phyloP scores from a whole-genome alignment of 441 rosid genomes.

The Gossypium lobatum region DNA sequence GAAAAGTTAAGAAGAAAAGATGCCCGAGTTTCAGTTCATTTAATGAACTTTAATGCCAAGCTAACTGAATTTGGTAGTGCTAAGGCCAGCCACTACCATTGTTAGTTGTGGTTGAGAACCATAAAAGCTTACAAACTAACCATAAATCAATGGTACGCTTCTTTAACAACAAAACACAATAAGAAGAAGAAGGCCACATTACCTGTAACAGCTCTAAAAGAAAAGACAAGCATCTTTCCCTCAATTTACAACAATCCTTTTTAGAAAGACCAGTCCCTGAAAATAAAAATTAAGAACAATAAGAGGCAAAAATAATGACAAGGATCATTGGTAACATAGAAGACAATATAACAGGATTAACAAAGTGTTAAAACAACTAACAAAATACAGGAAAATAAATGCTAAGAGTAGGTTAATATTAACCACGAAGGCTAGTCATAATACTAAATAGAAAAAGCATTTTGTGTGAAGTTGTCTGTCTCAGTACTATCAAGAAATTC shows the following conservation, averaged over 20 bases:
- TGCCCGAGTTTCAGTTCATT: background rate
- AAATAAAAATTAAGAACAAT: background rate
- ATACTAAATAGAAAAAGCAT: background rate
- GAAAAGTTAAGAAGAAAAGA: background rate
- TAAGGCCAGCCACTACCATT: background rate
- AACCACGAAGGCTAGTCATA: background rate
- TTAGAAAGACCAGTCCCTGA: constrained; percentile 75
- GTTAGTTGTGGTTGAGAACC: background rate
- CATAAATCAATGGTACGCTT: background rate
- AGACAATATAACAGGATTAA: background rate
- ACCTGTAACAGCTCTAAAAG: constrained; percentile 65
- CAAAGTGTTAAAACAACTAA: background rate
- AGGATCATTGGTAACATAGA: background rate
- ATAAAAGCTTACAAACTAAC: background rate
- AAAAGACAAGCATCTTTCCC: constrained; percentile 63
- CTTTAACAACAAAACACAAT: background rate
- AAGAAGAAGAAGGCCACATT: constrained; percentile 14
- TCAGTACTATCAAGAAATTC: background rate
- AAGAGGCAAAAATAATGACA: constrained; percentile 4
- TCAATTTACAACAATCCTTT: constrained; percentile 52
- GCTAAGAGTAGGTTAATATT: background rate
- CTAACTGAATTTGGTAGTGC: background rate
- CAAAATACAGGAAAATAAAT: background rate
- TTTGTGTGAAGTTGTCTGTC: background rate
- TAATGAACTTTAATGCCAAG: background rate